These are phyloP conservation scores for Boletus reticuloceps DNA, from an alignment of 768 basidiomycete species.

Conservation along the genomic window DNA sequence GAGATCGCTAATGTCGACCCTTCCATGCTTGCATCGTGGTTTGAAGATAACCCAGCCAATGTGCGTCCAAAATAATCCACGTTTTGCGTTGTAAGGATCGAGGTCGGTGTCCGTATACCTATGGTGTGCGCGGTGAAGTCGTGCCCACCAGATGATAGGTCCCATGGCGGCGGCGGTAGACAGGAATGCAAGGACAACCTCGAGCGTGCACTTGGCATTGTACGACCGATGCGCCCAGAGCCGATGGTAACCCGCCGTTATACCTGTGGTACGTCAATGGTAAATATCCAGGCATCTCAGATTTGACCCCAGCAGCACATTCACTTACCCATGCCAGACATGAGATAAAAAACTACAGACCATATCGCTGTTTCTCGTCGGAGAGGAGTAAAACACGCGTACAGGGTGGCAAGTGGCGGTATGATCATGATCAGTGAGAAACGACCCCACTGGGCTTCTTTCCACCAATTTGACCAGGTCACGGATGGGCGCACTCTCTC, in stretches of 20 bases:
- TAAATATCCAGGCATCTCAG: not conserved
- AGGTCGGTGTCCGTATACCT: constrained; percentile 8
- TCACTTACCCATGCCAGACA: not conserved
- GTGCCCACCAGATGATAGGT: constrained; percentile 1
- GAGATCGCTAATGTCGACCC: constrained; percentile 3
- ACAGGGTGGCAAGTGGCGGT: constrained; percentile 68
- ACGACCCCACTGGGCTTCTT: constrained; percentile 69
- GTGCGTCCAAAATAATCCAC: not conserved
- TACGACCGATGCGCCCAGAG: constrained; percentile 1
- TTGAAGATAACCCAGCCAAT: not conserved
- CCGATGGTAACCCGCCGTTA: constrained; percentile 3
- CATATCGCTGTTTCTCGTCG: not conserved
- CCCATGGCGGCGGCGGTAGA: not conserved
- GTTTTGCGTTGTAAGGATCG: constrained; percentile 1
- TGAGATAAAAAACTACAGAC: not conserved
- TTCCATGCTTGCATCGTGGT: not conserved
- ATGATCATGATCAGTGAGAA: constrained; percentile 65
- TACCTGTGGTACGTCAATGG: not conserved
- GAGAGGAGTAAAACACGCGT: constrained; percentile 37
- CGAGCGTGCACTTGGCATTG: not conserved
- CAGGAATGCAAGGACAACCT: not conserved
- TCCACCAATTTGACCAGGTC: constrained; percentile 50
- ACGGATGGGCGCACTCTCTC: constrained; percentile 62
- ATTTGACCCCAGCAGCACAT: no score
- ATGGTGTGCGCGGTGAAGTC: constrained; percentile 2